Conservation (phyloP, 1,139 yeast genomes). For the Suhomyces yuchorum region DNA sequence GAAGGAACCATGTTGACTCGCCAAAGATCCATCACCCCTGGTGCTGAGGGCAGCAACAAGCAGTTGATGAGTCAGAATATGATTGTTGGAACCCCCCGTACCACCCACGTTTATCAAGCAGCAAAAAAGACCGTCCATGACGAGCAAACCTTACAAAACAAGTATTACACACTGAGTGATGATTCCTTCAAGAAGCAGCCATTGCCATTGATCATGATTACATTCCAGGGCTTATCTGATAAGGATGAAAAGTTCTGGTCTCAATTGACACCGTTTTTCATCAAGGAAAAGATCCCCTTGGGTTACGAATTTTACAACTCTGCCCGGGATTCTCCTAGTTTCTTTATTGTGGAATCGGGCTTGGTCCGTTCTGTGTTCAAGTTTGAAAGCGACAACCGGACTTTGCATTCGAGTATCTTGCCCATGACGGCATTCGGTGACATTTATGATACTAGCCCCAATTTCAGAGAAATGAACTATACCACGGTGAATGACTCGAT, state of each 20-base stretch:
- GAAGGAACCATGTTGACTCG: conserved; percentile 13
- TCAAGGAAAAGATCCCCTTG: conserved; percentile 49
- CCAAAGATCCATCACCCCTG: conserved; percentile 14
- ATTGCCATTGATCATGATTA: conserved; percentile 65
- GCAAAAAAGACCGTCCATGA: conserved; percentile 55
- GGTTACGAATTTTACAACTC: conserved; percentile 55
- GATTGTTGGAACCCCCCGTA: conserved; percentile 62
- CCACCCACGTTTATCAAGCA: conserved; percentile 61
- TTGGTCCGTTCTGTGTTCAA: conserved; percentile 63
- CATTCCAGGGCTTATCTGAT: conserved; percentile 66
- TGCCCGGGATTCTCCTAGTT: conserved; percentile 35
- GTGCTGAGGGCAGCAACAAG: conserved; percentile 14
- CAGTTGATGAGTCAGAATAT: conserved; percentile 20
- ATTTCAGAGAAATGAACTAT: conserved; percentile 46
- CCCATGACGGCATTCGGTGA: conserved; percentile 95
- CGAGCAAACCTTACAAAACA: conserved; percentile 39
- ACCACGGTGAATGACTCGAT: conserved; percentile 57
- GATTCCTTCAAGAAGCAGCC: conserved; percentile 56
- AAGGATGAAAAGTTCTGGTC: conserved; percentile 70
- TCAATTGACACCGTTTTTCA: conserved; percentile 53
- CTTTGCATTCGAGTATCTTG: conserved; percentile 72
- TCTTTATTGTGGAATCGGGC: conserved; percentile 81
- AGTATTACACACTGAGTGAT: conserved; percentile 31
- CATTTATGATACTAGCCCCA: conserved; percentile 38
- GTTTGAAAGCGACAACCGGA: conserved; percentile 56